Conservation (phyloP, 2,329 filamentous ascomycete genomes). For the Bipolaris zeicola region DNA sequence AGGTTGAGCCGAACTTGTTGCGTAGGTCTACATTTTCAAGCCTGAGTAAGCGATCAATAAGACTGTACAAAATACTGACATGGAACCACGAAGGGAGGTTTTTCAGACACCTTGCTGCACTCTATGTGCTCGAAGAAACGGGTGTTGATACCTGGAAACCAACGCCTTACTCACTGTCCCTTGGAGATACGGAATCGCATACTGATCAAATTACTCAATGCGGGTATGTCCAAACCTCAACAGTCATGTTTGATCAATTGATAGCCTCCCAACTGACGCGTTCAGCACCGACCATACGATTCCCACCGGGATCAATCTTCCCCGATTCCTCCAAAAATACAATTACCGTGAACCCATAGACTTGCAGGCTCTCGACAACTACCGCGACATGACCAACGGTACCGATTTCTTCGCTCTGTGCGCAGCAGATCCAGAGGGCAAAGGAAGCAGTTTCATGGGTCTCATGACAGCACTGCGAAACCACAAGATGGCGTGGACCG, state of each 20-base stretch:
- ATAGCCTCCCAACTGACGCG: neutral
- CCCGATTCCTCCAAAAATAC: slow-evolving; percentile 6
- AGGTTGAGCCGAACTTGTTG: slow-evolving; percentile 4
- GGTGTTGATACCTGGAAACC: slow-evolving; percentile 9
- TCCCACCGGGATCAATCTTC: slow-evolving; percentile 2
- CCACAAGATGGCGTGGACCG: slow-evolving; percentile 11
- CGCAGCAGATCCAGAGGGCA: slow-evolving; percentile 5
- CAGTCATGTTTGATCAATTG: neutral
- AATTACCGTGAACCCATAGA: slow-evolving; percentile 8
- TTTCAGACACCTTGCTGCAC: slow-evolving; percentile 3
- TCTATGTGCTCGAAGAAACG: slow-evolving; percentile 6
- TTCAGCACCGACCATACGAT: slow-evolving; percentile 7
- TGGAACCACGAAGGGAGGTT: neutral
- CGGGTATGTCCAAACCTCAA: neutral
- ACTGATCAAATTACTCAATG: slow-evolving; percentile 10
- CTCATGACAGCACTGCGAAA: slow-evolving; percentile 1
- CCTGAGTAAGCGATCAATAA: too few species aligned
- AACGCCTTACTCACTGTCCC: slow-evolving; percentile 9
- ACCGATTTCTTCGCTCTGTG: slow-evolving; percentile 6
- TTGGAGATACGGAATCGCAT: slow-evolving; percentile 6
- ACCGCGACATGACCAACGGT: slow-evolving; percentile 8
- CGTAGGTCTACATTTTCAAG: neutral
- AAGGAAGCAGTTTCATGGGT: slow-evolving; percentile 10
- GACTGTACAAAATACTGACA: neutral
- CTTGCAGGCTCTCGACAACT: slow-evolving; percentile 4